These are phyloP conservation scores for Hebeloma cylindrosporum DNA, from an alignment of 768 basidiomycete genomes.

Conservation along the genomic window DNA sequence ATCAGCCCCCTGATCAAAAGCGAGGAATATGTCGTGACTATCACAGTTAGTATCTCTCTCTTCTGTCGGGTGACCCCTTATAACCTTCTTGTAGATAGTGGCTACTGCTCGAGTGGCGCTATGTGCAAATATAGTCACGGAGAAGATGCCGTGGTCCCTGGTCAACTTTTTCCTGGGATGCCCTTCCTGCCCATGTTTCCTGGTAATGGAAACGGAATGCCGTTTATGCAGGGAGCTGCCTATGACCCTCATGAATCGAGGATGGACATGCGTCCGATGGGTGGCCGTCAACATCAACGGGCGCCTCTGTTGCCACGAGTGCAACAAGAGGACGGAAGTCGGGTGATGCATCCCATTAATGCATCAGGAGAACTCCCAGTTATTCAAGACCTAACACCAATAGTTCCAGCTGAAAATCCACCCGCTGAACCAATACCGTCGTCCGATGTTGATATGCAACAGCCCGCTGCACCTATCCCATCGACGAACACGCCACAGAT, in stretches of 20 bases:
- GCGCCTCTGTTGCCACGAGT: constrained; percentile 57
- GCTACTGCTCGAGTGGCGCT: constrained; percentile 86
- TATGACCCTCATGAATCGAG: constrained; percentile 80
- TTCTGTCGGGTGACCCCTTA: constrained; percentile 27
- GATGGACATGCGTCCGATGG: constrained; percentile 72
- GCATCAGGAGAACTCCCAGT: constrained; percentile 76
- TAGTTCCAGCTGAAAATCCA: constrained; percentile 32
- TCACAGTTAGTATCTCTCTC: constrained; percentile 63
- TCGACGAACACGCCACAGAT: constrained; percentile 12
- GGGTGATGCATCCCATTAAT: constrained; percentile 36
- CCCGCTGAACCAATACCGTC: constrained; percentile 27
- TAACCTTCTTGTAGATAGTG: constrained; percentile 59
- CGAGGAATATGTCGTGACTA: constrained; percentile 89
- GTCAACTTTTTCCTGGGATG: constrained; percentile 61
- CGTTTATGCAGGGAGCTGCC: constrained; percentile 44
- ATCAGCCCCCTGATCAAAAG: constrained; percentile 71
- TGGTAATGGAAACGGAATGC: constrained; percentile 40
- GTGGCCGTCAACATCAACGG: constrained; percentile 48
- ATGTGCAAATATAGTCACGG: constrained; percentile 93
- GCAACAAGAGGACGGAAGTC: constrained; percentile 51
- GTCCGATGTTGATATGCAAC: constrained; percentile 22
- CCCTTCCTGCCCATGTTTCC: constrained; percentile 76
- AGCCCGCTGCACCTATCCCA: constrained; percentile 12
- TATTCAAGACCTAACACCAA: constrained; percentile 80
- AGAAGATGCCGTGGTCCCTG: constrained; percentile 80